Base-by-base conservation (phyloP, 1,284 basidiomycete genomes). In the Ustilago shanxiensis region DNA sequence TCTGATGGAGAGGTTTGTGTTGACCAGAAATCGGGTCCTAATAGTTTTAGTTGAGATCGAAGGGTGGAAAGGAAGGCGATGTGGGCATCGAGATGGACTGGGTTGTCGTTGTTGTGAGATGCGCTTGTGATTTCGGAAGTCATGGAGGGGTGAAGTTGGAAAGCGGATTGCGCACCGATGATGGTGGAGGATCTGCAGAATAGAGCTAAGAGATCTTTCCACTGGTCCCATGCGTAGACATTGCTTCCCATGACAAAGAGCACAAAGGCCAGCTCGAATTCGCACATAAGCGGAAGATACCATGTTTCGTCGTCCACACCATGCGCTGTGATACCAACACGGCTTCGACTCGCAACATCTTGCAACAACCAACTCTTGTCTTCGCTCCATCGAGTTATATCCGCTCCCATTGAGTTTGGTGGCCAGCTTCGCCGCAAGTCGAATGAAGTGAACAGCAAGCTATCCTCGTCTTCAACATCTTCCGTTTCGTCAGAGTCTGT, bases 281-380 rank as follows among this genome's bases (percentile, higher is more conserved):
- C 80, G 70, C 70, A 72, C 2, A 72, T 26, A 3, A 72, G 33
- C 4, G 60, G 33, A 22, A 60, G 35, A 20, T 45, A 60, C 56
- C 63, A 57, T 1, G 33, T 29, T 9, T 72, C 63, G 24, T 45
- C 39, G 45, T 68, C 69, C 0, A 61, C 7, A 22, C 10, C 16
- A 13, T 7, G 11, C 3, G 6, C 6, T 16, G 29, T 24, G 35
- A 60, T 33, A 33, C 56, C 66, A 10, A 35, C 22, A 13, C 35
- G 45, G 22, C 72, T 62, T n/a, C 77, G 74, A 18, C 47, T 22
- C 10, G 79, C 61, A 1, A 83, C 73, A 16, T 83, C 64, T 24
- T 51, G 51, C 0, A 85, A 68, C 9, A 83, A 66, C 78, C 78
- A 85, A 52, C 82, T 83, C 60, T 85, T 85, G 76, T 85, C 83